These are phyloP conservation scores for Beta macrorhiza DNA, from an alignment of 179 eudicot genomes.

Conservation along the genomic window DNA sequence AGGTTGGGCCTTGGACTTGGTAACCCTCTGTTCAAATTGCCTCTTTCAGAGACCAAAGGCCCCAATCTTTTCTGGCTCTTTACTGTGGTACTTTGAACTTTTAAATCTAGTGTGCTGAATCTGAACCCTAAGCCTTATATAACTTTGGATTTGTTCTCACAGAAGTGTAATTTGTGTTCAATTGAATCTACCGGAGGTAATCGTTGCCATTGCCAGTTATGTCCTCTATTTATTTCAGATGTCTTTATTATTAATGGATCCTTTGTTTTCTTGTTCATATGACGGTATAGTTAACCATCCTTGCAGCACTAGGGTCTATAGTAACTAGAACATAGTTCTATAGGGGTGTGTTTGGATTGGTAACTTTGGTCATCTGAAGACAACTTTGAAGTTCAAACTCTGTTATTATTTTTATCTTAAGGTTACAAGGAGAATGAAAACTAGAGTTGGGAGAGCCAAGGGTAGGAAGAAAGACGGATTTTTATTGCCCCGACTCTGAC, in stretches of 20 bases:
- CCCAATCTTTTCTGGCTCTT: not conserved
- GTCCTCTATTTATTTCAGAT: not conserved
- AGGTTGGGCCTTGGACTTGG: not conserved
- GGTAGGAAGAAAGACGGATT: not conserved
- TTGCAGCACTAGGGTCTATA: not conserved
- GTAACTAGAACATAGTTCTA: not conserved
- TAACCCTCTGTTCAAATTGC: not conserved
- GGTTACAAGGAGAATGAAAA: not conserved
- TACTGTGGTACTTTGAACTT: not conserved
- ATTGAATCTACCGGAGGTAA: not conserved
- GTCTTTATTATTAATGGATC: not conserved
- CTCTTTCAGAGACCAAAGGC: not conserved
- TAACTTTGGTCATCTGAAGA: not conserved
- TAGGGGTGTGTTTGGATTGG: not conserved
- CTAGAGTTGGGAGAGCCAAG: not conserved
- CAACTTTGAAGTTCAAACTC: not conserved
- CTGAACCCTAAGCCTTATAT: too few species aligned
- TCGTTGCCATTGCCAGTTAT: not conserved
- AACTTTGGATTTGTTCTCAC: not conserved
- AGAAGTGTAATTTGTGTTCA: not conserved
- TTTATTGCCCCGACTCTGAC: not conserved
- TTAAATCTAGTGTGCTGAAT: not conserved
- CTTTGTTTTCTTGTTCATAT: not conserved
- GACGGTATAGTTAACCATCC: too few species aligned
- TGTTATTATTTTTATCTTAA: not conserved